A percentile compares a stretch with the other conserved stretches of the same genome.
Evolutionary conservation across 2,329 filamentous ascomycete species (phyloP).

Genomic region (Fusarium sterilihyphosum): DNA sequence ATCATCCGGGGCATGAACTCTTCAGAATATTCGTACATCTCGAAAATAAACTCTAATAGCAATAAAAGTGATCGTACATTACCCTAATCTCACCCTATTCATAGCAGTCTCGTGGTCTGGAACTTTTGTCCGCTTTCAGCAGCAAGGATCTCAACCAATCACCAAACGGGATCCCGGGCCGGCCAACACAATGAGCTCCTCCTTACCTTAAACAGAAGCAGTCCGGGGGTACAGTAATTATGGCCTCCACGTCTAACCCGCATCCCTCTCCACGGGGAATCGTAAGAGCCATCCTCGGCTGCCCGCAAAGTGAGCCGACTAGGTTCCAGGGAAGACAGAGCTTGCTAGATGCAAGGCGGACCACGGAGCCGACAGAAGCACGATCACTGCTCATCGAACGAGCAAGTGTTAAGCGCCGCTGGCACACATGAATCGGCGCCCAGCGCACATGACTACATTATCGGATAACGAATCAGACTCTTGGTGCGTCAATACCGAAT

Average conservation of each 20-base stretch:
- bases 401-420: conserved; percentile 5
- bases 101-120: not conserved
- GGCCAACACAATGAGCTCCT: not conserved
- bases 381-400: not conserved
- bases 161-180: conserved; percentile 26
- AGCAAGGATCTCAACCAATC: conserved; percentile 21
- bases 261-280: not conserved
- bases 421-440: not conserved
- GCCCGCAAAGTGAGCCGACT: conserved; percentile 10
- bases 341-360: conserved; percentile 5
- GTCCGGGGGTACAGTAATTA: not conserved
- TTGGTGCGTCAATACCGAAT: conserved; percentile 12
- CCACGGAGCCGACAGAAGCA: conserved; percentile 22
- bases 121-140: not conserved
- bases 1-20: not conserved
- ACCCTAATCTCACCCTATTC: not conserved
- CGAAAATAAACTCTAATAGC: fast-evolving
- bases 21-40: not conserved
- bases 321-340: not conserved
- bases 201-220: not conserved
- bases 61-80: not conserved
- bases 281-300: conserved; percentile 10
- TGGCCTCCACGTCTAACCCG: conserved; percentile 6
- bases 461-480: not conserved
- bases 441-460: not conserved